Evolutionary conservation across 2,329 filamentous ascomycete species (phyloP).

Genomic region (Colletotrichum costaricense): DNA sequence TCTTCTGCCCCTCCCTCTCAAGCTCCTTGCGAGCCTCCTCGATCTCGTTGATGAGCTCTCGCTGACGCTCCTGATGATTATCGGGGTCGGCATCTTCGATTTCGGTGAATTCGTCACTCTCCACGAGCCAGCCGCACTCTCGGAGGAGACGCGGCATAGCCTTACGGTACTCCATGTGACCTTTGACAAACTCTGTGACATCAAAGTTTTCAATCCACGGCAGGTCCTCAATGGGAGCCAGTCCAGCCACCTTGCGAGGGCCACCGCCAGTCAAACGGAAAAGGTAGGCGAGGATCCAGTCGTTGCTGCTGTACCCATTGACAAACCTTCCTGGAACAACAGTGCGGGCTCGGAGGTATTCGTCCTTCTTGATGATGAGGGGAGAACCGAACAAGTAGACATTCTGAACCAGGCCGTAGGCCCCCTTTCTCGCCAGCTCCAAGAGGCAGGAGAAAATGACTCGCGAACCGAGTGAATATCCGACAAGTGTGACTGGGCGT

Average conservation of each 20-base stretch:
- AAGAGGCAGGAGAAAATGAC: constrained; percentile 93
- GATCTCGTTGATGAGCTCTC: constrained; percentile 95
- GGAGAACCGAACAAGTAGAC: constrained; percentile 96
- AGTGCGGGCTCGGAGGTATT: constrained; percentile 83
- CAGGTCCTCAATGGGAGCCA: constrained; percentile 80
- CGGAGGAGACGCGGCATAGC: constrained; percentile 91
- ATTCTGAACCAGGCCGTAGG: constrained; percentile 90
- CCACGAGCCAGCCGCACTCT: constrained; percentile 89
- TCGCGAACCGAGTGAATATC: constrained; percentile 91
- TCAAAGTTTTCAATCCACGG: constrained; percentile 90
- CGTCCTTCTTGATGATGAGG: constrained; percentile 90
- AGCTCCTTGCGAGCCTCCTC: constrained; percentile 91
- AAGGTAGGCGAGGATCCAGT: constrained; percentile 97
- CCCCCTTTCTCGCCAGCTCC: constrained; percentile 86
- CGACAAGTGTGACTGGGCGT: constrained; percentile 90
- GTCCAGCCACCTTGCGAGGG: constrained; percentile 87
- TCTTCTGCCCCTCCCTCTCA: constrained; percentile 77
- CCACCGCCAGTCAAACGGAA: constrained; percentile 95
- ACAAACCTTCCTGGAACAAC: constrained; percentile 93
- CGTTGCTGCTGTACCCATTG: constrained; percentile 92
- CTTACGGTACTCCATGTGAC: constrained; percentile 96
- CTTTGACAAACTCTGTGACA: constrained; percentile 85
- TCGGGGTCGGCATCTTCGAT: constrained; percentile 98
- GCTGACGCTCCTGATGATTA: constrained; percentile 86
- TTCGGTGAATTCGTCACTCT: constrained; percentile 93